Evolutionary conservation across 2,329 filamentous ascomycete species (phyloP), one percentile per base, ranked within the genome.

Genomic region (Arachnomyces sp.): DNA sequence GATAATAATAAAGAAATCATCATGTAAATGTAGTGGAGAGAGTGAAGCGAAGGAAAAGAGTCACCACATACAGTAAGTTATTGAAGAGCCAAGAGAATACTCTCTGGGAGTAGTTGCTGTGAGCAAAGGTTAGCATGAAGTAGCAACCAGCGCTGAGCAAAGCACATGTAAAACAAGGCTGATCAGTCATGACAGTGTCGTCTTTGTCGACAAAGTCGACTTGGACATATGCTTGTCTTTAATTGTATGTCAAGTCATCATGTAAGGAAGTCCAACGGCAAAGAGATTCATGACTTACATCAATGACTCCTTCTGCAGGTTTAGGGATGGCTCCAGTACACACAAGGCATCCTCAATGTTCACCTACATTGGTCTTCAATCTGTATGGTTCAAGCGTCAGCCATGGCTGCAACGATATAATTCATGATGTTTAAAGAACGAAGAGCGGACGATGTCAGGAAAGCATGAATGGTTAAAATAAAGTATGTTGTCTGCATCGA

Each of bases 181-280:
- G 9, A 60, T 68, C 65, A 71, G 70, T 62, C 56, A 62, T 57
- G 69, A 73, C 64, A 60, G 59, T 69, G 51, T 75, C 72, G 68
- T 75, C 72, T 68, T 66, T 42, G 57, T 56, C 56, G 54, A 56
- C 57, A 50, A 46, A 55, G 56, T 54, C 51, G 50, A 79, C 87
- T 93, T 81, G 75, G 87, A 93, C 86, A 93, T 93, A 93, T 93
- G 86, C 86, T 93, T 93, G 87, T 93, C 86, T 78, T 79, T 82
- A 25, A 68, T 65, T 72, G 76, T 74, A 71, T 77, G 82, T 87
- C 77, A 66, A 73, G 64, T 92, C 85, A 92, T 92, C 86, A 92
- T 79, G 57, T 54, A 65, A 63, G 56, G 56, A 45, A 47, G 45
- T 48, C 47, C 47, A 38, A 31, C 32, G 28, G 28, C 32, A 38